Evolutionary conservation across 805 yeast genomes (phyloP), one percentile per base, ranked within the genome.

Genomic region (Saccharomyces eubayanus): DNA sequence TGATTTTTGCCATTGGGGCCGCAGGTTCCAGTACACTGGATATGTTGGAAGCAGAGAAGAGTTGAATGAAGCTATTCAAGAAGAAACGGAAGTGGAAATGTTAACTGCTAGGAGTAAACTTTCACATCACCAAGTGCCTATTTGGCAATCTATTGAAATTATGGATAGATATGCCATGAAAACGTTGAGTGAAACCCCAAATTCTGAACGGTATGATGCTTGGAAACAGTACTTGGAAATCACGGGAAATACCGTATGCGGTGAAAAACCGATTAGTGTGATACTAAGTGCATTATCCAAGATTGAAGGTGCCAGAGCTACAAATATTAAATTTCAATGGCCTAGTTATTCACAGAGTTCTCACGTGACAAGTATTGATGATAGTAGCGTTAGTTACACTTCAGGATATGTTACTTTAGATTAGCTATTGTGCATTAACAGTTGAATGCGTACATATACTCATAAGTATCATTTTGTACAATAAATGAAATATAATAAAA

Each of bases 1-100:
- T 1, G 99, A 94, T 72, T 94, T 94, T 63, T 91, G 97, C 65
- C 99, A 94, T 66, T 94, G 99, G 99, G 91, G 91, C 1, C 60
- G 74, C 2, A 68, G 88, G 41, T 86, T 85, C 62, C 79, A 78
- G 12, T 86, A 81, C 62, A 80, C 79, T 2, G 70, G 73, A 6
- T 84, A 82, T 57, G 74, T 82, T 0, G 64, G 65, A 5, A 60
- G 57, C 47, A 57, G 51, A 47, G 60, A 59, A 11, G 70, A 65
- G 20, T 49, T 66, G 24, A 49, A 58, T 3, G 68, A 64, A 10
- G 62, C 68, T 0, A 62, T 74, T 12, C 66, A 68, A 14, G 74
- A 65, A 21, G 68, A 66, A 40, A 72, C 64, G 1, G 72, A 65
- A 49, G 62, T 64, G 41, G 69, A 62, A 54, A 59, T 58, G 59